These are phyloP conservation scores for Fusarium beomiforme DNA, from an alignment of 2,329 filamentous ascomycete genomes.

Conservation along the genomic window DNA sequence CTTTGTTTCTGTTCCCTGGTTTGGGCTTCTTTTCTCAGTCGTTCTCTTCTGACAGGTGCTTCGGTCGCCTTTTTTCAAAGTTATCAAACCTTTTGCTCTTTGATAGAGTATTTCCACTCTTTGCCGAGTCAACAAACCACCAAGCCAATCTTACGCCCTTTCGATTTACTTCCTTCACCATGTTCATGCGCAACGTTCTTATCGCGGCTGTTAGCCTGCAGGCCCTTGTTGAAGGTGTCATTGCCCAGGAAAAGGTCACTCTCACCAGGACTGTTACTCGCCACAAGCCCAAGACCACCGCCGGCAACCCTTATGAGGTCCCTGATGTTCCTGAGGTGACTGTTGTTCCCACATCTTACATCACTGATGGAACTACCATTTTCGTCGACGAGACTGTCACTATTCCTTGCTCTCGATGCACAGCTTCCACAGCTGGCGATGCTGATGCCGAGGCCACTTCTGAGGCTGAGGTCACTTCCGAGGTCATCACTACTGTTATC, in stretches of 20 bases:
- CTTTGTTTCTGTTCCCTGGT: constrained; percentile 37
- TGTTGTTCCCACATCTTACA: constrained; percentile 31
- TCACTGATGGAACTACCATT: constrained; percentile 34
- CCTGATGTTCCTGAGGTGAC: constrained; percentile 22
- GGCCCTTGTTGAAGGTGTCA: constrained; percentile 29
- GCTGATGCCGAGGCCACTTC: constrained; percentile 3
- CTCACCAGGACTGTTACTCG: constrained; percentile 25
- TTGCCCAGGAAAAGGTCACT: constrained; percentile 35
- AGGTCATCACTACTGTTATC: constrained; percentile 16
- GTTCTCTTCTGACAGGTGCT: constrained; percentile 42
- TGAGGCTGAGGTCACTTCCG: constrained; percentile 1
- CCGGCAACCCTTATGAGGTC: constrained; percentile 11
- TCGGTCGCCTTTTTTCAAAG: constrained; percentile 39
- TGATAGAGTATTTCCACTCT: constrained; percentile 43
- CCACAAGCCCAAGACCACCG: constrained; percentile 20
- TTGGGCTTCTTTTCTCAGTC: constrained; percentile 41
- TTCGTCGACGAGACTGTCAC: constrained; percentile 32
- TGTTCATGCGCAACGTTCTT: constrained; percentile 40
- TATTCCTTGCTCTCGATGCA: constrained; percentile 34
- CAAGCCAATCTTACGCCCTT: constrained; percentile 1
- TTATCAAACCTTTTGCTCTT: constrained; percentile 37
- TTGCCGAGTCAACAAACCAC: constrained; percentile 37
- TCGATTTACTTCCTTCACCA: constrained; percentile 22
- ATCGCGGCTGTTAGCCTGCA: constrained; percentile 40
- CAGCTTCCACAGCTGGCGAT: constrained; percentile 16